Evolutionary conservation across 2,329 filamentous ascomycete genomes (phyloP).

Genomic region (Colletotrichum spaethianum): DNA sequence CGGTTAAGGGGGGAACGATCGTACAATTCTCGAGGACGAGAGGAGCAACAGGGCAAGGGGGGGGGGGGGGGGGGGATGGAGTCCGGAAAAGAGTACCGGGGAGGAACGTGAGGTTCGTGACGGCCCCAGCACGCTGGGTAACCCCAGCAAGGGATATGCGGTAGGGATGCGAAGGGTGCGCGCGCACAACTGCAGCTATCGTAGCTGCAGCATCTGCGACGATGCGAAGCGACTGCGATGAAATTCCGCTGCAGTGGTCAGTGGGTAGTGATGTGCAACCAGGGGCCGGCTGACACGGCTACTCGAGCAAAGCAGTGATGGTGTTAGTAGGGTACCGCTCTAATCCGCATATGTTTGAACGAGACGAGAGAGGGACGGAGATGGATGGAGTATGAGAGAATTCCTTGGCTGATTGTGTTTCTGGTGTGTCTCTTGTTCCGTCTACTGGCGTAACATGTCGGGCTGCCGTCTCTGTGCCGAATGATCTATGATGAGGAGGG

Average conservation of each 20-base stretch:
- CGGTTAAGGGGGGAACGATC: slow-evolving; percentile 3
- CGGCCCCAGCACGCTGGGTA: slow-evolving; percentile 24
- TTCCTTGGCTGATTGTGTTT: not conserved
- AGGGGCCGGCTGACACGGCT: not conserved
- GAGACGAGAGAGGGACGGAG: too few relatives aligned
- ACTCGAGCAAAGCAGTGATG: not conserved
- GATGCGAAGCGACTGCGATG: slow-evolving; percentile 6
- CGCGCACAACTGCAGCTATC: too few relatives aligned
- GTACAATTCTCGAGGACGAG: not conserved
- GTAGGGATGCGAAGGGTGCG: slow-evolving; percentile 20
- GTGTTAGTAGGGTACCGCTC: not conserved
- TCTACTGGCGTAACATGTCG: not conserved
- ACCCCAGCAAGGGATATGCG: slow-evolving; percentile 28
- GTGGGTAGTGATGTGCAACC: not conserved
- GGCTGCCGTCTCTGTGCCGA: slow-evolving; percentile 22
- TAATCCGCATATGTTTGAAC: not conserved
- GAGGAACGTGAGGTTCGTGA: not conserved
- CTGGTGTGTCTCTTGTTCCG: slow-evolving; percentile 27
- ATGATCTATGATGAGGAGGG: slow-evolving; percentile 6
- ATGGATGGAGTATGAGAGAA: not conserved
- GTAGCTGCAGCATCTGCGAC: not conserved
- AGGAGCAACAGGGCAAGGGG: not conserved
- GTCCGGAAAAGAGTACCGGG: not conserved
- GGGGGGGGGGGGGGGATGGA: not conserved
- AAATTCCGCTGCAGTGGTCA: slow-evolving; percentile 12